phyloP scores from a whole-genome alignment of 2,329 filamentous ascomycete genomes.

The Fusarium graminum region DNA sequence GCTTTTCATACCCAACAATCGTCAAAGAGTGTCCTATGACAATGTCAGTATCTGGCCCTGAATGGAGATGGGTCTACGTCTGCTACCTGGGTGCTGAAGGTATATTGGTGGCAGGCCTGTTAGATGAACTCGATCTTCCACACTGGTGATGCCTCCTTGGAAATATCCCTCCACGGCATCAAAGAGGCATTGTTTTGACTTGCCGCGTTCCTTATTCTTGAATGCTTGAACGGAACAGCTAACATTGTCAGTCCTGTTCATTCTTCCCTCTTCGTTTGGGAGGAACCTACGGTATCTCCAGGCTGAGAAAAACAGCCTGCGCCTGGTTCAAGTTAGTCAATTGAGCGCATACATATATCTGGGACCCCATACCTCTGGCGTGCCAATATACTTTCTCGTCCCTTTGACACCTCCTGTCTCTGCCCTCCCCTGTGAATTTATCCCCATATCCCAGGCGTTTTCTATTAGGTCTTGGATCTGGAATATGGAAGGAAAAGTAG shows the following conservation, averaged over 20 bases:
- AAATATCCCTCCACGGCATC: slow-evolving; percentile 82
- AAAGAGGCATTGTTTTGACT: slow-evolving; percentile 68
- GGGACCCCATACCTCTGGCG: slow-evolving; percentile 75
- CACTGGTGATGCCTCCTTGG: slow-evolving; percentile 59
- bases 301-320: slow-evolving; percentile 79
- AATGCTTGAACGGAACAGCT: slow-evolving; percentile 75
- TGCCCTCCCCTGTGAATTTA: slow-evolving; percentile 77
- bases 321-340: slow-evolving; percentile 64
- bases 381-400: slow-evolving; percentile 97
- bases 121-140: slow-evolving; percentile 69
- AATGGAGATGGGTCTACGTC: not conserved
- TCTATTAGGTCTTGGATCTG: slow-evolving; percentile 90
- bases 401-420: slow-evolving; percentile 89
- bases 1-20: slow-evolving; percentile 85
- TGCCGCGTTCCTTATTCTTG: slow-evolving; percentile 60
- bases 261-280: not conserved
- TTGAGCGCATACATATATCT: not conserved
- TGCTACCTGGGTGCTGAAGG: slow-evolving; percentile 81
- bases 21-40: slow-evolving; percentile 84
- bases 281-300: slow-evolving; percentile 72
- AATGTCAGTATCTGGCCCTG: slow-evolving; percentile 2
- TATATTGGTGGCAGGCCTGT: slow-evolving; percentile 88
- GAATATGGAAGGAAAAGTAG: slow-evolving; percentile 79
- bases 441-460: slow-evolving; percentile 85
- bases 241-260: slow-evolving; percentile 4